Conservation (phyloP, 2,329 filamentous ascomycete species). For the Sarocladium oryzae region DNA sequence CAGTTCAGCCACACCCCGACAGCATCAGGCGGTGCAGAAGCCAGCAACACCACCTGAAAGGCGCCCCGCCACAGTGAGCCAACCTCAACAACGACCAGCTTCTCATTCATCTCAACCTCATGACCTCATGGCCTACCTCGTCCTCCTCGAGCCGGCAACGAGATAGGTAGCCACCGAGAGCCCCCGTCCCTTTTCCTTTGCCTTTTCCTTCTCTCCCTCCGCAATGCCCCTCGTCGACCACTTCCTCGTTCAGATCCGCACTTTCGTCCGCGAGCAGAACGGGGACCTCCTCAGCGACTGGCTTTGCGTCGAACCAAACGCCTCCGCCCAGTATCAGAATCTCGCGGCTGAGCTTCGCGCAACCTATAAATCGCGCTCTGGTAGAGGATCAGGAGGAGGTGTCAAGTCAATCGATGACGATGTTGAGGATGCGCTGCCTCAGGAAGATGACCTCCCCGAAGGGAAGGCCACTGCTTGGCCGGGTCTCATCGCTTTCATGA, state of each 20-base stretch:
- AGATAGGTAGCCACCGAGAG: not conserved
- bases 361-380: conserved; percentile 33
- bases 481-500: conserved; percentile 71
- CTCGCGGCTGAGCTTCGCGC: conserved; percentile 62
- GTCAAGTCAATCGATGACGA: conserved; percentile 51
- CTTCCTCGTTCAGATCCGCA: conserved; percentile 60
- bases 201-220: not conserved
- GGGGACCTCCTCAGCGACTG: conserved; percentile 61
- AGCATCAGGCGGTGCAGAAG: too few species aligned
- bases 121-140: too few species aligned
- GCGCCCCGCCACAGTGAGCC: not conserved
- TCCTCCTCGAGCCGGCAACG: not conserved
- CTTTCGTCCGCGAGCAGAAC: conserved; percentile 52
- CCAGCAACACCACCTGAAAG: not conserved
- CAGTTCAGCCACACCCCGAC: too few species aligned
- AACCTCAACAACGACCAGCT: not conserved
- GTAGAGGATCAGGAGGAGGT: not conserved
- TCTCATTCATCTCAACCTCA: conserved; percentile 1
- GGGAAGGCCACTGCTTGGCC: conserved; percentile 65
- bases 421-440: conserved; percentile 57
- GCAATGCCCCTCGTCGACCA: conserved; percentile 57
- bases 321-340: conserved; percentile 59
- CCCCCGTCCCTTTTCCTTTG: not conserved
- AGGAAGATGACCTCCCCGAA: conserved; percentile 57
- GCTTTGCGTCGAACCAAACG: conserved; percentile 68